Evolutionary conservation across 23 red algal genomes (phyloP), one percentile per base, ranked within the genome.

Genomic region (Cyanidiococcus yangmingshanensis): DNA sequence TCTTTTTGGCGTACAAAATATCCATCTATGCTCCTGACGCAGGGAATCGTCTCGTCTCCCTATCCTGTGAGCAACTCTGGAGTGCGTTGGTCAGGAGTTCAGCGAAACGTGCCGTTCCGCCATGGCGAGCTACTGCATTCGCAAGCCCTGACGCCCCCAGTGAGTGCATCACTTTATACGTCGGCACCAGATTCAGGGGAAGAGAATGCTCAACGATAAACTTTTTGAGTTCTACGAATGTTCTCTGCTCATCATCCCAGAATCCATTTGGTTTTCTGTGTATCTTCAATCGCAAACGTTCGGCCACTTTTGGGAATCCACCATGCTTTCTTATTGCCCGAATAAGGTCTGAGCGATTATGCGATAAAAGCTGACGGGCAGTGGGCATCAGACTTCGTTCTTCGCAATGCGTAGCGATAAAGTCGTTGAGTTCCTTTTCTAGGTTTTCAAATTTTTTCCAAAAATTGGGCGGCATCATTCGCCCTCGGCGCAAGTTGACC

Each of bases 401-500:
- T 29, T 71, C 32, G 63, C 7, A 7, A 35, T 35, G 63, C 27
- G 7, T 30, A 7, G n/a, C n/a, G n/a, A 71, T 35, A 30, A 71
- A 71, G 32, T 30, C 27, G 3, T 82, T 79, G 36, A 90, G 57
- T 41, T 90, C 87, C 38, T 39, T 26, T 68, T 21, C 40, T 18
- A 84, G 31, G 50, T 84, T 84, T 40, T 41, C 35, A 59, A 77
- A 84, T 0, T 83, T 75, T 27, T 37, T 18, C 87, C 87, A 90
- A 79, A 75, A 90, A 27, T 82, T 82, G 40, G 41, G 26, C 0
- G 75, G 57, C 31, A 36, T 29, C 63, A 71, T 71, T 24, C 67
- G 67, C 18, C 0, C 39, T 7, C 39, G 18, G 27, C 40, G 63
- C 63, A 71, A 12, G 7, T 71, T 30, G n/a, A 71, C 63, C 63